Evolutionary conservation across 108 stramenopile species (phyloP).

Genomic region (Thalassiosira profunda): DNA sequence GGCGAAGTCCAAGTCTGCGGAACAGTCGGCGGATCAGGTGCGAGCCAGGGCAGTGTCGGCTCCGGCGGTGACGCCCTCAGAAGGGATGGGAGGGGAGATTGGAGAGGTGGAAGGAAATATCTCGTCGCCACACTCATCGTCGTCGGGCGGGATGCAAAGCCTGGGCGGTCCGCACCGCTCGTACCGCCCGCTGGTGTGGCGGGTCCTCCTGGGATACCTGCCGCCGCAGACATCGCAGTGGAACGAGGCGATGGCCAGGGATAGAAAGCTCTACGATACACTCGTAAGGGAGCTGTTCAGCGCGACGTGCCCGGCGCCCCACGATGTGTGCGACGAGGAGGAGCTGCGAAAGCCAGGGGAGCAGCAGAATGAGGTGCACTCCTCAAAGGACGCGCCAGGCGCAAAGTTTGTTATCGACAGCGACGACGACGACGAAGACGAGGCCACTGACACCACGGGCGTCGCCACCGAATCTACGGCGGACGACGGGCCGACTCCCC

Average conservation of each 20-base stretch:
- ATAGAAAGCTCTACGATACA: constrained; percentile 61
- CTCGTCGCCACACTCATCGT: not conserved
- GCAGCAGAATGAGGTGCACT: not conserved
- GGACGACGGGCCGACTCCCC: not conserved
- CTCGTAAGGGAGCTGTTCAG: constrained; percentile 64
- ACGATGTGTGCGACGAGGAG: constrained; percentile 32
- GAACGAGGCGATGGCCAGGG: constrained; percentile 43
- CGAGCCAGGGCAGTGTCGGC: not conserved
- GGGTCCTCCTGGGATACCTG: constrained; percentile 75
- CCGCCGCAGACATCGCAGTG: constrained; percentile 60
- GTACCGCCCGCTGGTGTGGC: constrained; percentile 75
- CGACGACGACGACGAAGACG: not conserved
- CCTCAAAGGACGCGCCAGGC: not conserved
- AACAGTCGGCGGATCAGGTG: too few relatives aligned
- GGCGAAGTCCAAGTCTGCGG: not conserved
- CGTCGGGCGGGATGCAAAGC: not conserved
- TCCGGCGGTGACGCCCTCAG: not conserved
- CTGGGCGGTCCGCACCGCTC: constrained; percentile 49
- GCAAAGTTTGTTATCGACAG: not conserved
- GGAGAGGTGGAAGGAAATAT: not conserved
- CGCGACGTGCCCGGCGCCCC: constrained; percentile 39
- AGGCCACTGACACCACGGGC: not conserved
- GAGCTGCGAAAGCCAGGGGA: not conserved
- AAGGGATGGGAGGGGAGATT: too few relatives aligned
- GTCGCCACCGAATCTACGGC: not conserved